Percentiles rank a stretch among this genome's conserved stretches.
Evolutionary conservation across 202 grass and related monocot genomes (phyloP).

Genomic region (Setaria italica): DNA sequence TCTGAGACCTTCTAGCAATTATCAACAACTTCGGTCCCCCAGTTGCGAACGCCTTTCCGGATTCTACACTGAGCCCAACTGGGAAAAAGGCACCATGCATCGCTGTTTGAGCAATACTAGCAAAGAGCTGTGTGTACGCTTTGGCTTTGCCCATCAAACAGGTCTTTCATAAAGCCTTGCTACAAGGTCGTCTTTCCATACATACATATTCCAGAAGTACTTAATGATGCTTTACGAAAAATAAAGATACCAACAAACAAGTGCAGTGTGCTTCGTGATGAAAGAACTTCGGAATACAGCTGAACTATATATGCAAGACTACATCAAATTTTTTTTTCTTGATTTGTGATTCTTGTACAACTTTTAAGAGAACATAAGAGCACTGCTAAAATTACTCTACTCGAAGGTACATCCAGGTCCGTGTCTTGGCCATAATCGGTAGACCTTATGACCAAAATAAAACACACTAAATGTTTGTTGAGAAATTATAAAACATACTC

Average conservation of each 20-base stretch:
- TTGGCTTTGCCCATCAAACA: constrained; percentile 27
- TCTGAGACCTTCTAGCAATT: neutral
- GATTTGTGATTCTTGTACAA: neutral
- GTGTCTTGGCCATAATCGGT: neutral
- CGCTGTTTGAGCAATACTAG: neutral
- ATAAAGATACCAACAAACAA: neutral
- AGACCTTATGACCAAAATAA: neutral
- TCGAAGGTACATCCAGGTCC: neutral
- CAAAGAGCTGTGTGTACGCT: constrained; percentile 13
- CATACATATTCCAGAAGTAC: neutral
- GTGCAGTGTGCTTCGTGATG: neutral
- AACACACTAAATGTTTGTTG: neutral
- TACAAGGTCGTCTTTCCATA: constrained; percentile 15
- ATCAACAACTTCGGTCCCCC: neutral
- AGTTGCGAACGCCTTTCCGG: neutral
- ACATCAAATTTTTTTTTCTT: neutral
- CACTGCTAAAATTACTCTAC: neutral
- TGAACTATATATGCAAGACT: neutral
- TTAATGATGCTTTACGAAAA: neutral
- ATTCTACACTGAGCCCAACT: neutral
- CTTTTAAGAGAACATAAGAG: neutral
- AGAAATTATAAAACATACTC: neutral
- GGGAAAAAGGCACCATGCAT: neutral
- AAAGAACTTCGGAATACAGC: no score
- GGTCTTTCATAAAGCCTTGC: neutral